Evolutionary conservation across 129 eudicot genomes (phyloP), one percentile per base, ranked within the genome.

Genomic region (Flaveria linearis): DNA sequence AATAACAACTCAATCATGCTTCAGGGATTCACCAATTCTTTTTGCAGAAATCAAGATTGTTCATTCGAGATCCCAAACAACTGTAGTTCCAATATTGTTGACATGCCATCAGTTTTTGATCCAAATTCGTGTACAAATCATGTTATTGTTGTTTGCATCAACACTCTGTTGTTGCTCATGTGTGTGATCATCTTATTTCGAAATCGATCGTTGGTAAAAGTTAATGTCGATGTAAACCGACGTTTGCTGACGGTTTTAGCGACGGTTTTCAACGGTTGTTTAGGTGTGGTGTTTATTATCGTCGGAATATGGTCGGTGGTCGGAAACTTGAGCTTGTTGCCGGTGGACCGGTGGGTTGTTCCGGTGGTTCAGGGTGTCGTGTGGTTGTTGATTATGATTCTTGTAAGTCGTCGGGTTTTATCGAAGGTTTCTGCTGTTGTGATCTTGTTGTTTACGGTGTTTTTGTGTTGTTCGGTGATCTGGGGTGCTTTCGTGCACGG

Each of bases 271-370:
- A 83, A 76, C 66, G 80, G 52, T 60, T 74, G 65, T 30, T 67
- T 86, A 66, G 82, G 83, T 18, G 69, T 73, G 16, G 75, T 49
- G 3, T 86, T 83, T 62, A 7, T 76, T 20, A 14, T 45, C 60
- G 18, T 62, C 8, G 87, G 84, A 9, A 42, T 78, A 26, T 85
- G 88, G 86, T 51, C 23, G 52, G 7, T 82, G 53, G 9, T 53
- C 20, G 56, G 64, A 49, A 78, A 52, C 10, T 23, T 83, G 15
- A 82, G 45, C 14, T 23, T 83, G 15, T 25, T 71, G 17, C 88
- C 84, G 15, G 51, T 82, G 15, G 79, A 78, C 51, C 36, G 30
- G 10, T 85, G 88, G 88, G 74, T 78, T 9, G 62, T 68, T 22
- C 18, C 47, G 15, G 13, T 85, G 26, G 39, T 75, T 39, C 84